A percentile compares a stretch with the other conserved stretches of the same genome.
These are phyloP conservation scores for Usnea hakonensis DNA, from an alignment of 495 filamentous ascomycete genomes.

Conservation along the genomic window DNA sequence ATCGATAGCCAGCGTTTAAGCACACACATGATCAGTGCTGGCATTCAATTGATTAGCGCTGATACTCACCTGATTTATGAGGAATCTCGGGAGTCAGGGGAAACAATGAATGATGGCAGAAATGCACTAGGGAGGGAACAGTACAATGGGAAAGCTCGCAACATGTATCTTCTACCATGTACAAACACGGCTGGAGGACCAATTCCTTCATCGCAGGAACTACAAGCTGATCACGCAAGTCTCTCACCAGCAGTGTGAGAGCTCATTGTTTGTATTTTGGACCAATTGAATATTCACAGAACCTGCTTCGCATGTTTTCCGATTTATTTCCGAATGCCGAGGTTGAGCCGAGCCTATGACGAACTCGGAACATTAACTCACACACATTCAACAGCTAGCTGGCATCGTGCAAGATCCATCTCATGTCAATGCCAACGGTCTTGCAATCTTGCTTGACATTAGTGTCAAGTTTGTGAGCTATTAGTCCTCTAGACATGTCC, in stretches of 20 bases:
- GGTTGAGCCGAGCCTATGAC: not conserved
- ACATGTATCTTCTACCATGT: too few species aligned
- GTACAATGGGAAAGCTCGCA: too few species aligned
- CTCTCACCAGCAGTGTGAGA: too few species aligned
- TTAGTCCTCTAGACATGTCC: not conserved
- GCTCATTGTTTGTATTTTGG: too few species aligned
- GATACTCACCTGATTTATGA: not conserved
- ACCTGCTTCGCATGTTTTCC: not conserved
- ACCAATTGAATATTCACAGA: too few species aligned
- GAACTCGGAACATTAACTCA: too few species aligned
- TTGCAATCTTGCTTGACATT: not conserved
- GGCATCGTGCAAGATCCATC: not conserved
- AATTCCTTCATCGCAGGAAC: too few species aligned
- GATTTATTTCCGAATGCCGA: not conserved
- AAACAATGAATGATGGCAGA: too few species aligned
- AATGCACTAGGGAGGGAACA: too few species aligned
- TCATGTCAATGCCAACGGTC: not conserved
- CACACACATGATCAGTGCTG: not conserved
- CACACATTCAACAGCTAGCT: too few species aligned
- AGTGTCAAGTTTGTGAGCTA: not conserved
- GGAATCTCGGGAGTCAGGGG: not conserved
- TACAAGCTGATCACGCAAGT: too few species aligned
- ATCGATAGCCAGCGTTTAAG: not conserved
- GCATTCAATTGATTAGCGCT: not conserved
- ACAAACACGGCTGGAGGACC: too few species aligned